Conservation (phyloP, 2,329 filamentous ascomycete genomes). For the Hypoxylon sp. region DNA sequence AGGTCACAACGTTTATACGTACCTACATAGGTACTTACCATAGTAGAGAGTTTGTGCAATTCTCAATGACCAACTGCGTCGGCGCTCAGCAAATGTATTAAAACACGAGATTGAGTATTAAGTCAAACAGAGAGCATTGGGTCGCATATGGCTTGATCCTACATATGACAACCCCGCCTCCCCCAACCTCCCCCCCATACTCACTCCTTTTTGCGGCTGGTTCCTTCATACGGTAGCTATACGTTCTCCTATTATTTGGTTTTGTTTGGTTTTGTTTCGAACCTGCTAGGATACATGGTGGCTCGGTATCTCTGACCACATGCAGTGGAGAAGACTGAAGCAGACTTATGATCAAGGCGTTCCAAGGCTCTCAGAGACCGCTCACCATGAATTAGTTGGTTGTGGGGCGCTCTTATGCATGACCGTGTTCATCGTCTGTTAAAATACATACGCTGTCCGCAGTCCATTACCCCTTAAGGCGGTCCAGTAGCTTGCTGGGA, state of each 20-base stretch:
- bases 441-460: slow-evolving; percentile 8
- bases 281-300: slow-evolving; percentile 14
- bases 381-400: slow-evolving; percentile 25
- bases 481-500: slow-evolving; percentile 31
- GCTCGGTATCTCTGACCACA: slow-evolving; percentile 20
- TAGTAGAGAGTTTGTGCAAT: slow-evolving; percentile 19
- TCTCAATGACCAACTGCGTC: slow-evolving; percentile 9
- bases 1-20: slow-evolving; percentile 19
- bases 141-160: slow-evolving; percentile 14
- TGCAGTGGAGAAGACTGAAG: slow-evolving; percentile 41
- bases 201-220: slow-evolving; percentile 20
- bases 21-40: not conserved
- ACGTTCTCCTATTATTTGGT: slow-evolving; percentile 19
- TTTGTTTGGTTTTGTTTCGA: slow-evolving; percentile 31
- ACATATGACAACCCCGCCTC: slow-evolving; percentile 19
- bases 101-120: slow-evolving; percentile 30
- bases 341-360: slow-evolving; percentile 27
- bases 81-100: slow-evolving; percentile 18
- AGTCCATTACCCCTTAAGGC: slow-evolving; percentile 11
- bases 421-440: slow-evolving; percentile 16
- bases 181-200: slow-evolving; percentile 25
- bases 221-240: slow-evolving; percentile 9
- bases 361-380: slow-evolving; percentile 30
- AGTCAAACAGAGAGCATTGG: slow-evolving; percentile 18
- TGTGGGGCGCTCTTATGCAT: slow-evolving; percentile 31